Conservation (phyloP, 2,329 filamentous ascomycete genomes). For the Fusarium incarnatum region DNA sequence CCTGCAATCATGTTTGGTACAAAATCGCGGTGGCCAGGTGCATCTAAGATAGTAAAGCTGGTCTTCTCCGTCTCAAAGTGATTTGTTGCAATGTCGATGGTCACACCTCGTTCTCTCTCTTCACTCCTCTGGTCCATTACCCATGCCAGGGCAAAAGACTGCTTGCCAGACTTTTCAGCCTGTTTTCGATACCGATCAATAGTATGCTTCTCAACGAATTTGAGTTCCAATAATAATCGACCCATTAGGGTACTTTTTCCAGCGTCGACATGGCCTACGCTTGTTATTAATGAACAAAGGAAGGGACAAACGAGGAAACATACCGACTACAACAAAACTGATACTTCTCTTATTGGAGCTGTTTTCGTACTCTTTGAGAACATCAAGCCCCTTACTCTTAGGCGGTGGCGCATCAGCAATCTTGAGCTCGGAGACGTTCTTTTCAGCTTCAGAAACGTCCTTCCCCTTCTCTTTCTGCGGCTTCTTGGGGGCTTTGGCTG, state of each 20-base stretch:
- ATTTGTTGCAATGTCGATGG: slow-evolving; percentile 96
- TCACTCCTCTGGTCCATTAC: slow-evolving; percentile 93
- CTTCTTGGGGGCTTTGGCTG: slow-evolving; percentile 54
- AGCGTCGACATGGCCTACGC: slow-evolving; percentile 89
- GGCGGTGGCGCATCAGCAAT: slow-evolving; percentile 67
- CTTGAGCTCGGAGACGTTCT: slow-evolving; percentile 52
- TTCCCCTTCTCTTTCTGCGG: slow-evolving; percentile 57
- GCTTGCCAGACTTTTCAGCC: slow-evolving; percentile 91
- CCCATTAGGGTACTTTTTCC: slow-evolving; percentile 99
- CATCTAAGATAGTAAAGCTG: slow-evolving; percentile 92
- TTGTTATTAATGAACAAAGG: slow-evolving; percentile 29
- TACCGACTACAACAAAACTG: slow-evolving; percentile 94
- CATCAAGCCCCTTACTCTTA: slow-evolving; percentile 84
- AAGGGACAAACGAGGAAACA: slow-evolving; percentile 44
- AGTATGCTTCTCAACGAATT: slow-evolving; percentile 87
- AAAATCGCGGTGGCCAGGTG: slow-evolving; percentile 94
- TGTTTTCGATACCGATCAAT: slow-evolving; percentile 90
- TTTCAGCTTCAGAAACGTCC: slow-evolving; percentile 42
- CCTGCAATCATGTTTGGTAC: slow-evolving; percentile 99
- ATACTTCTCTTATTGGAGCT: slow-evolving; percentile 81
- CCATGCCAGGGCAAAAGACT: slow-evolving; percentile 96
- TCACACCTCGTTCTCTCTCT: slow-evolving; percentile 89
- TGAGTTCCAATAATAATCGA: slow-evolving; percentile 87
- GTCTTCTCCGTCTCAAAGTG: slow-evolving; percentile 91
- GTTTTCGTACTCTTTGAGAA: slow-evolving; percentile 82